phyloP scores from a whole-genome alignment of 768 basidiomycete genomes.

The Neoboletus magnificus region DNA sequence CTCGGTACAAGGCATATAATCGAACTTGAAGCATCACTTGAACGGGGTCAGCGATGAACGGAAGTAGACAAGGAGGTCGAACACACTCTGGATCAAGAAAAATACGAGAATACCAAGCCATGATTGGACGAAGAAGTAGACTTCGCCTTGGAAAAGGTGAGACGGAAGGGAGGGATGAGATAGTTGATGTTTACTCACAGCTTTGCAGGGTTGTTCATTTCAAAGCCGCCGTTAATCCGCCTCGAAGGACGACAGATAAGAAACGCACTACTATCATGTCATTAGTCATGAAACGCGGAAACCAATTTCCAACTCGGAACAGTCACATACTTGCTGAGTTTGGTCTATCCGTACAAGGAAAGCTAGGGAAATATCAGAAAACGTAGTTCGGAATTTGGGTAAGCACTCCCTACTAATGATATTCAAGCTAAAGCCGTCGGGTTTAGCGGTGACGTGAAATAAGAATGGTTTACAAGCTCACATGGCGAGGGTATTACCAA shows the following conservation, averaged over 20 bases:
- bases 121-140: constrained; percentile 3
- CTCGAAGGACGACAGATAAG: background rate
- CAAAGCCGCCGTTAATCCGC: no score
- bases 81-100: background rate
- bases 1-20: constrained; percentile 8
- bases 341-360: constrained; percentile 10
- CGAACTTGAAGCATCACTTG: constrained; percentile 15
- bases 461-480: background rate
- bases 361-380: constrained; percentile 2
- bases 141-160: constrained; percentile 7
- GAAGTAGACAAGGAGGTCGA: background rate
- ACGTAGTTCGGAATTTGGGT: background rate
- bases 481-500: constrained; percentile 19
- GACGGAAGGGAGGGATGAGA: background rate
- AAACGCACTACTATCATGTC: constrained; percentile 5
- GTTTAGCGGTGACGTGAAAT: background rate
- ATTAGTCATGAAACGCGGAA: background rate
- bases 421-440: constrained; percentile 7
- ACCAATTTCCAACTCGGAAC: background rate
- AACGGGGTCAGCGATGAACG: background rate
- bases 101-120: background rate
- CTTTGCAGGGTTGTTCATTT: background rate
- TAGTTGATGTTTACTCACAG: background rate
- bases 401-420: background rate
- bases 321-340: constrained; percentile 7